Percentiles rank a stretch among this genome's conserved stretches.
These are phyloP conservation scores for Aristolochia fimbriata DNA, from an alignment of 164 flowering plant genomes.

Conservation along the genomic window DNA sequence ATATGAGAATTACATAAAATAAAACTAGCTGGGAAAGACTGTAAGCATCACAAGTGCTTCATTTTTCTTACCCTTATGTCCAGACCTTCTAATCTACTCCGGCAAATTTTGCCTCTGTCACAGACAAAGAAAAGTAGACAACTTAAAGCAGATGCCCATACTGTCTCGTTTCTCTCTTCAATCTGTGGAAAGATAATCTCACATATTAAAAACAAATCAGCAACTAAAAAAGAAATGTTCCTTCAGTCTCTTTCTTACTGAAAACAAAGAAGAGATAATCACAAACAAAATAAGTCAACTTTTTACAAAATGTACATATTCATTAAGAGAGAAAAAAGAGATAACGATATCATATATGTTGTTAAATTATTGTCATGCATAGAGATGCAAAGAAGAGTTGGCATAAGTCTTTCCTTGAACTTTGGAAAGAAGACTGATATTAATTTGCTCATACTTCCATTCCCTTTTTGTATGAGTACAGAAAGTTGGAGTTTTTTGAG, in stretches of 20 bases:
- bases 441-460: no score
- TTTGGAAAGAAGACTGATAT: no score
- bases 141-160: constrained; percentile 95
- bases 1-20: no score
- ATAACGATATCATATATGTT: neutral
- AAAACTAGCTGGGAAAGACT: no score
- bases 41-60: no score
- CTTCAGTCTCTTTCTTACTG: neutral
- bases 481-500: no score
- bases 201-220: no score
- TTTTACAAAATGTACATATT: neutral
- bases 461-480: no score
- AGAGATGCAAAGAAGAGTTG: neutral
- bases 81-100: constrained; percentile 74
- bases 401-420: no score
- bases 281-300: neutral
- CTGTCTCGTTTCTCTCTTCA: constrained; percentile 88
- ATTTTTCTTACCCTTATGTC: constrained; percentile 83
- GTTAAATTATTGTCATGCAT: neutral
- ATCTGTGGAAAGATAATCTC: constrained; percentile 28
- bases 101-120: constrained; percentile 73
- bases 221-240: neutral
- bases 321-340: neutral
- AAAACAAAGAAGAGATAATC: neutral
- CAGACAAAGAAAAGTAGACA: constrained; percentile 85